A percentile compares a stretch with the other conserved stretches of the same genome.
phyloP scores from a whole-genome alignment of 768 basidiomycete species.

The Polyporus arcularius region DNA sequence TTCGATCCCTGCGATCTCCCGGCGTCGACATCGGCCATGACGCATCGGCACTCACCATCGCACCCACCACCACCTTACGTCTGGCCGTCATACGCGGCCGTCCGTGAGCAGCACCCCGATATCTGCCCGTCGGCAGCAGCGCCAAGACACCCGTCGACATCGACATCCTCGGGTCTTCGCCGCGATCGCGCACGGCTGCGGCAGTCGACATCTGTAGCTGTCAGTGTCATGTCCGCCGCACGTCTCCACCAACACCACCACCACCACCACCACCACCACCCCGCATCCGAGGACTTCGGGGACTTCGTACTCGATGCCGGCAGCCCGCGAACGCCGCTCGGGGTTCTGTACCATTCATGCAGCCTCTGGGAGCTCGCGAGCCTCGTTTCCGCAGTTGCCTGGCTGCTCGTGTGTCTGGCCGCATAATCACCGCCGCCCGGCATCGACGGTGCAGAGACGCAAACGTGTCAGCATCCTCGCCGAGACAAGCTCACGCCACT shows the following conservation, averaged over 20 bases:
- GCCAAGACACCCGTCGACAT: too few species aligned
- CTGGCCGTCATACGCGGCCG: too few species aligned
- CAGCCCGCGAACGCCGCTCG: neutral
- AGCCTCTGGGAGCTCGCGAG: constrained; percentile 18
- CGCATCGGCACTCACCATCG: neutral
- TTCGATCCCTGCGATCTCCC: neutral
- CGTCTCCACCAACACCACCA: neutral
- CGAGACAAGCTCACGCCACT: too few species aligned
- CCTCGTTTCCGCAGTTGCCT: constrained; percentile 13
- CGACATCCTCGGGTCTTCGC: too few species aligned
- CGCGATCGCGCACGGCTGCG: too few species aligned
- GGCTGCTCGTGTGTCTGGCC: constrained; percentile 17
- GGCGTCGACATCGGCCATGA: neutral
- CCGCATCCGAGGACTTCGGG: neutral
- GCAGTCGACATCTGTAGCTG: too few species aligned
- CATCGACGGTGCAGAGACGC: too few species aligned
- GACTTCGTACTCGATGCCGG: neutral
- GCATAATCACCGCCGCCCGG: neutral
- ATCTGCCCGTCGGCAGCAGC: too few species aligned
- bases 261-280: neutral
- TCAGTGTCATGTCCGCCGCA: too few species aligned
- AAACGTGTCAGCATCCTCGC: too few species aligned
- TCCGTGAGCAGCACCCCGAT: too few species aligned
- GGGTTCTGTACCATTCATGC: neutral
- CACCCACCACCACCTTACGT: neutral